These are phyloP conservation scores for Tylopilus sp. DNA, from an alignment of 768 basidiomycete genomes.

Conservation along the genomic window DNA sequence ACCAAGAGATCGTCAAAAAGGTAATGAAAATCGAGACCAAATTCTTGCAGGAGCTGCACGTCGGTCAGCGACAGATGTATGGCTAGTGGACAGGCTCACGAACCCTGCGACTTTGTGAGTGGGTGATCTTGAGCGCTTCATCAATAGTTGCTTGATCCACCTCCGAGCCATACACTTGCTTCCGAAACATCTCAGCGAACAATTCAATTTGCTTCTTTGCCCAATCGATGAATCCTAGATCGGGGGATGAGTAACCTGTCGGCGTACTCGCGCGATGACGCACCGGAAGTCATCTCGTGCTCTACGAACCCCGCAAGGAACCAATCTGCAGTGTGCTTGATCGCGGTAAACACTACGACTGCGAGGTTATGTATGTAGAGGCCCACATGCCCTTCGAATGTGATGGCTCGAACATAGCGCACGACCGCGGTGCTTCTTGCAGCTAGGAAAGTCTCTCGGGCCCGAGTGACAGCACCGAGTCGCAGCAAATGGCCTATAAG, in stretches of 20 bases:
- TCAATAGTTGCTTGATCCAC: conserved; percentile 66
- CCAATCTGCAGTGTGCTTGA: conserved; percentile 99
- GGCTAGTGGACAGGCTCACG: conserved; percentile 5
- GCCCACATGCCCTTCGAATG: conserved; percentile 84
- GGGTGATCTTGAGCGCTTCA: conserved; percentile 75
- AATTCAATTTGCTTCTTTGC: conserved; percentile 79
- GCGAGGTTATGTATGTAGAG: conserved; percentile 86
- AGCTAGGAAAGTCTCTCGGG: conserved; percentile 77
- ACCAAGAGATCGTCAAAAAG: conserved; percentile 74
- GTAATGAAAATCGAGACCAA: conserved; percentile 91
- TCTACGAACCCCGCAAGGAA: conserved; percentile 94
- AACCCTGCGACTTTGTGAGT: conserved; percentile 82
- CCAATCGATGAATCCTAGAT: conserved; percentile 90
- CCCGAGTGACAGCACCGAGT: conserved; percentile 72
- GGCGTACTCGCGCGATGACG: conserved; percentile 26
- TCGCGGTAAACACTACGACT: conserved; percentile 86
- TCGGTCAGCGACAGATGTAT: background rate
- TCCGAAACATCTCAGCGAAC: conserved; percentile 82
- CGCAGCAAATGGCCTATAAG: conserved; percentile 72
- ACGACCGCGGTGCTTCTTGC: conserved; percentile 75
- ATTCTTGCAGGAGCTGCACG: conserved; percentile 79
- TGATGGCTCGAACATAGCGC: conserved; percentile 78
- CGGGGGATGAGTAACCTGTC: background rate
- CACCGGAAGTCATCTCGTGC: conserved; percentile 90
- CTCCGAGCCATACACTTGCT: conserved; percentile 88